Percentiles rank a stretch among this genome's conserved stretches.
These are phyloP conservation scores for Yarrowia bubula DNA, from an alignment of 805 yeast genomes.

Conservation along the genomic window DNA sequence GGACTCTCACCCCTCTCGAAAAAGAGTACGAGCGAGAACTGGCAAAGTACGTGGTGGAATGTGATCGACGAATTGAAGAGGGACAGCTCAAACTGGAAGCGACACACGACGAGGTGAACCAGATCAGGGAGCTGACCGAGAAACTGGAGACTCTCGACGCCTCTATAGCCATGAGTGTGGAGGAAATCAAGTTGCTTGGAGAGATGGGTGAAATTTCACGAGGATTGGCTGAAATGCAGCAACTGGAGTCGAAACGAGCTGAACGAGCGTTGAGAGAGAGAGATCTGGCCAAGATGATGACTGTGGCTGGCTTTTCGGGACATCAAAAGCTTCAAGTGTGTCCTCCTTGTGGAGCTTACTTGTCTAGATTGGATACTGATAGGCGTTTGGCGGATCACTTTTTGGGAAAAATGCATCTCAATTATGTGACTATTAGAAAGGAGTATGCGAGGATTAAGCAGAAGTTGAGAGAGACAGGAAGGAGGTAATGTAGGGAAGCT, in stretches of 20 bases:
- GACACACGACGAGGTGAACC: constrained; percentile 70
- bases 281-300: constrained; percentile 54
- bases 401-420: constrained; percentile 80
- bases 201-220: constrained; percentile 51
- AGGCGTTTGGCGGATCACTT: constrained; percentile 87
- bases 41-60: constrained; percentile 59
- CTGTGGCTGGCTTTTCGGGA: constrained; percentile 72
- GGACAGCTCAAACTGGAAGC: constrained; percentile 67
- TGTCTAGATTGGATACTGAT: constrained; percentile 83
- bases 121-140: constrained; percentile 35
- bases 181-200: constrained; percentile 59
- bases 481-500: background rate
- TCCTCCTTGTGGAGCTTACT: constrained; percentile 82
- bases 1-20: constrained; percentile 48
- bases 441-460: constrained; percentile 31
- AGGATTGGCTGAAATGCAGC: constrained; percentile 46
- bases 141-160: constrained; percentile 49
- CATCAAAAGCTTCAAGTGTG: constrained; percentile 91
- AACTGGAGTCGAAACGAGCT: constrained; percentile 44
- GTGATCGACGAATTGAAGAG: constrained; percentile 60
- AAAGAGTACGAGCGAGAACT: constrained; percentile 48
- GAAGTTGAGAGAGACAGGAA: constrained; percentile 23
- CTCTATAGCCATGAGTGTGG: constrained; percentile 61
- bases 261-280: constrained; percentile 55
- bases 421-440: constrained; percentile 70